Evolutionary conservation across 2,329 filamentous ascomycete species (phyloP).

Genomic region (Emmonsiellopsis sp.): DNA sequence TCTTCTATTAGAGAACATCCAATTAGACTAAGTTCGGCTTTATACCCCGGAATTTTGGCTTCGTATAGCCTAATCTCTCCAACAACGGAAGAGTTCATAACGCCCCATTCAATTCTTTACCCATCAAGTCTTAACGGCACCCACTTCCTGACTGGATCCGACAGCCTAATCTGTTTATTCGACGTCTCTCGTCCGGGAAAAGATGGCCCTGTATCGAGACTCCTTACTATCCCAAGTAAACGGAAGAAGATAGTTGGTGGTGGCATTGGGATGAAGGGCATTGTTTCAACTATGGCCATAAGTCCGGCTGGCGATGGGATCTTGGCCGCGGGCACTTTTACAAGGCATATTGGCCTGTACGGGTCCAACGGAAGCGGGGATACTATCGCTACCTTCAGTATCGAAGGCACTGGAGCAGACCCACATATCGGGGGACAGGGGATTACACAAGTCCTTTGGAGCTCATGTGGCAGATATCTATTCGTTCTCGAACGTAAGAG

Average conservation of each 20-base stretch:
- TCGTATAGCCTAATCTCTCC: constrained; percentile 48
- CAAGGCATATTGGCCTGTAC: constrained; percentile 49
- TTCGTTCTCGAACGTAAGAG: constrained; percentile 50
- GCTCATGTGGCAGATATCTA: constrained; percentile 48
- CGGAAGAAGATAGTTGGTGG: constrained; percentile 39
- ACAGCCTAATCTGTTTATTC: constrained; percentile 47
- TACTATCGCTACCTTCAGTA: constrained; percentile 43
- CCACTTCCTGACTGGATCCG: constrained; percentile 50
- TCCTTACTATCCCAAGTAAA: constrained; percentile 42
- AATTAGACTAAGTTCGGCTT: constrained; percentile 47
- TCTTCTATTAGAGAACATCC: constrained; percentile 46
- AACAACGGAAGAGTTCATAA: constrained; percentile 48
- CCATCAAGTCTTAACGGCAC: constrained; percentile 34
- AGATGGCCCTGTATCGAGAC: constrained; percentile 37
- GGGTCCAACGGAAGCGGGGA: constrained; percentile 41
- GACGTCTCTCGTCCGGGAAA: constrained; percentile 41
- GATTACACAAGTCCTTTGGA: constrained; percentile 50
- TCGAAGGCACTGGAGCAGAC: constrained; percentile 33
- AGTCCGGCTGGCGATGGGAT: constrained; percentile 36
- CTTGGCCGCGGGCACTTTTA: constrained; percentile 50
- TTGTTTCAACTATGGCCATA: constrained; percentile 44
- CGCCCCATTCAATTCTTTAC: constrained; percentile 49
- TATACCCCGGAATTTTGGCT: constrained; percentile 40
- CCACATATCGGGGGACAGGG: constrained; percentile 41
- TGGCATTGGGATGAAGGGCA: constrained; percentile 46